phyloP scores from a whole-genome alignment of 345 rosid genomes.

The Boechera divaricarpa region DNA sequence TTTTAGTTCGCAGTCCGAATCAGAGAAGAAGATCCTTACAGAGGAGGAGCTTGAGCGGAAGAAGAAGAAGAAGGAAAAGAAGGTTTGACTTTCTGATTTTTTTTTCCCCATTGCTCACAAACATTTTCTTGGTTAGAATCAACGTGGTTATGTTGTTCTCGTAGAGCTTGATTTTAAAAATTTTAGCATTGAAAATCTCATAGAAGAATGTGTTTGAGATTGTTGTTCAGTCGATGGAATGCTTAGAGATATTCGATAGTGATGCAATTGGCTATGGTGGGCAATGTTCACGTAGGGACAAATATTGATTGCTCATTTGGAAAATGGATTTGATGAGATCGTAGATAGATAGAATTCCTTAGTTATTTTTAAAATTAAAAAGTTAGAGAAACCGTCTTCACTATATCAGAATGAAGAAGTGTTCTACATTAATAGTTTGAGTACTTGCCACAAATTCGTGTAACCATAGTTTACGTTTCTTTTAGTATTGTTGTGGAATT shows the following conservation, averaged over 20 bases:
- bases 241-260: conserved; percentile 14
- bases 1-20: conserved; percentile 52
- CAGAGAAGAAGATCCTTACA: conserved; percentile 61
- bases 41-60: conserved; percentile 82
- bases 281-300: neutral
- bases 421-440: neutral
- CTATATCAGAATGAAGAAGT: conserved; percentile 9
- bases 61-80: conserved; percentile 84
- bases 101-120: neutral
- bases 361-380: neutral
- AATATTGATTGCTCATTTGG: conserved; percentile 7
- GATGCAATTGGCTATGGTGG: conserved; percentile 19
- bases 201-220: conserved; percentile 10
- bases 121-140: neutral
- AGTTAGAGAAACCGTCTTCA: neutral
- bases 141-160: neutral
- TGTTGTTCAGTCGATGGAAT: neutral
- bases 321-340: neutral
- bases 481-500: neutral
- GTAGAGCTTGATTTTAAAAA: neutral
- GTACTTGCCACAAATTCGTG: neutral
- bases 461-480: neutral
- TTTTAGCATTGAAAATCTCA: neutral
- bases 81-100: conserved; percentile 48
- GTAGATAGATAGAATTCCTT: neutral